Evolutionary conservation across 2,329 filamentous ascomycete genomes (phyloP).

Genomic region (Penicillium sp.): DNA sequence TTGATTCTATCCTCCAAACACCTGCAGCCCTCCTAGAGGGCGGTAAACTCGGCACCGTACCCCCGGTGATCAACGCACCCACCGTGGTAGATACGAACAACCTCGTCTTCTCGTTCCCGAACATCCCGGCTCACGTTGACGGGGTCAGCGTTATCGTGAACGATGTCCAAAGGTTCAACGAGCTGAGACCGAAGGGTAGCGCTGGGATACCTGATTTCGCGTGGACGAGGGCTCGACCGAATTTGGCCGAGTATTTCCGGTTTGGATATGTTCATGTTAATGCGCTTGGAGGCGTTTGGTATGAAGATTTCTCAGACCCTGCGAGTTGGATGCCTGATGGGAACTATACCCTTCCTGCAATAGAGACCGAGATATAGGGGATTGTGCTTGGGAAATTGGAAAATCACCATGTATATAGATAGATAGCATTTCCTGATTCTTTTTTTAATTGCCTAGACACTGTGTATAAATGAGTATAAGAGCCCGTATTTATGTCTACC

Average conservation of each 20-base stretch:
- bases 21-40: slow-evolving; percentile 49
- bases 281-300: slow-evolving; percentile 38
- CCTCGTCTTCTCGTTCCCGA: slow-evolving; percentile 38
- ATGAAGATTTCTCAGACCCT: slow-evolving; percentile 42
- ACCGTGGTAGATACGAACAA: slow-evolving; percentile 24
- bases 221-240: slow-evolving; percentile 33
- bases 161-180: slow-evolving; percentile 59
- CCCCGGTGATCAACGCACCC: slow-evolving; percentile 31
- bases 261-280: slow-evolving; percentile 43
- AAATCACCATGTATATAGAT: neutral
- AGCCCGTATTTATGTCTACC: no score
- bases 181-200: slow-evolving; percentile 47
- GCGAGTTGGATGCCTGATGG: slow-evolving; percentile 28
- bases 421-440: neutral
- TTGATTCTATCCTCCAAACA: slow-evolving; percentile 60
- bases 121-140: slow-evolving; percentile 40
- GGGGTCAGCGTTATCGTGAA: slow-evolving; percentile 61
- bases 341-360: slow-evolving; percentile 5
- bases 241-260: slow-evolving; percentile 43
- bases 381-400: neutral
- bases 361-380: neutral
- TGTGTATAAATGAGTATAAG: neutral
- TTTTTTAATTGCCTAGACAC: neutral
- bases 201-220: slow-evolving; percentile 26
- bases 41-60: slow-evolving; percentile 32